phyloP scores from a whole-genome alignment of 2,329 filamentous ascomycete species.

The Periconia sp. region DNA sequence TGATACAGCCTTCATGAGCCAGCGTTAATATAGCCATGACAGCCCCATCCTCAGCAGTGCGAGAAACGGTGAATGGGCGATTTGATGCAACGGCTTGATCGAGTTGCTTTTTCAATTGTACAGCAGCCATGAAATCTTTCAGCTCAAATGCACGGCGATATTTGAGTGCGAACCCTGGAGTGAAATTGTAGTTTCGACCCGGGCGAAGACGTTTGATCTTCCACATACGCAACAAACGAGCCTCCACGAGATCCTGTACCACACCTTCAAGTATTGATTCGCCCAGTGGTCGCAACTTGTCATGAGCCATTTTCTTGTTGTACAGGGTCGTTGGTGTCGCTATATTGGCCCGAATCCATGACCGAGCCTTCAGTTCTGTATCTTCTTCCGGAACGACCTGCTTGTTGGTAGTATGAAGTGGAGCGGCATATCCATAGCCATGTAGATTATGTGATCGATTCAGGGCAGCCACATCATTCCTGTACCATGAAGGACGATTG shows the following conservation, averaged over 20 bases:
- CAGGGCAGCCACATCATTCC: slow-evolving; percentile 23
- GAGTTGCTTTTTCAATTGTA: slow-evolving; percentile 60
- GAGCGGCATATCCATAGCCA: slow-evolving; percentile 24
- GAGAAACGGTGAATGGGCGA: slow-evolving; percentile 52
- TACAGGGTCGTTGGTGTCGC: slow-evolving; percentile 46
- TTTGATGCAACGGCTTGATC: slow-evolving; percentile 55
- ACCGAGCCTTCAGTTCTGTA: slow-evolving; percentile 37
- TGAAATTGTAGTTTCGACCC: slow-evolving; percentile 65
- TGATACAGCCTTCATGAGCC: slow-evolving; percentile 60
- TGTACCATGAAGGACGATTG: slow-evolving; percentile 29
- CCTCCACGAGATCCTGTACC: slow-evolving; percentile 57
- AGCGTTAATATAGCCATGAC: slow-evolving; percentile 70
- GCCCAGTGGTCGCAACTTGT: slow-evolving; percentile 42
- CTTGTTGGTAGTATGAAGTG: slow-evolving; percentile 19
- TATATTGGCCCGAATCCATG: slow-evolving; percentile 51
- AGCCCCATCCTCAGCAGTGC: slow-evolving; percentile 62
- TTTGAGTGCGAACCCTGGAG: slow-evolving; percentile 58
- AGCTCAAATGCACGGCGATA: slow-evolving; percentile 57
- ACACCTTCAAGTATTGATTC: slow-evolving; percentile 46
- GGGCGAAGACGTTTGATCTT: slow-evolving; percentile 58
- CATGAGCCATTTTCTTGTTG: slow-evolving; percentile 41
- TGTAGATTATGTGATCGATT: slow-evolving; percentile 26
- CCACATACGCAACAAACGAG: slow-evolving; percentile 61
- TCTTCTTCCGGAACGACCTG: slow-evolving; percentile 5
- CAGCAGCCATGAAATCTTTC: slow-evolving; percentile 53